Conservation (phyloP, 257 asterid genomes). For the Phtheirospermum japonicum region DNA sequence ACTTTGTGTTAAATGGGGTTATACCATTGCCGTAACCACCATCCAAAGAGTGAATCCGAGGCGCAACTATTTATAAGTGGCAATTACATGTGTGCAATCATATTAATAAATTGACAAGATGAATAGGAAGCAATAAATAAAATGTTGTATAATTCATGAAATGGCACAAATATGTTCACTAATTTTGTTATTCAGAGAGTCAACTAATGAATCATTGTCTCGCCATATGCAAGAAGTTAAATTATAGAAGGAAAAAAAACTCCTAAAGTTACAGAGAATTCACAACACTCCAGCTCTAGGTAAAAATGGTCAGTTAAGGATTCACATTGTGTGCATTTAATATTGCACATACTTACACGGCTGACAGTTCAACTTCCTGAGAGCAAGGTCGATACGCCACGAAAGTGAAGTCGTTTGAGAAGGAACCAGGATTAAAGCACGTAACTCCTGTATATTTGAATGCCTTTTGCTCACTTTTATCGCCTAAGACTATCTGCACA, state of each 20-base stretch:
- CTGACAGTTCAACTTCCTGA: slow-evolving; percentile 82
- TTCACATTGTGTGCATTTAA: slow-evolving; percentile 13
- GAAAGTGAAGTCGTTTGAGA: slow-evolving; percentile 78
- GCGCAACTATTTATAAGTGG: neutral
- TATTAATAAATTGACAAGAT: neutral
- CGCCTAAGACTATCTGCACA: slow-evolving; percentile 84
- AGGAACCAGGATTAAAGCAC: slow-evolving; percentile 96
- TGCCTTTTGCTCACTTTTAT: slow-evolving; percentile 87
- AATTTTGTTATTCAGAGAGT: too few relatives aligned
- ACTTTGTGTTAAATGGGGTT: too few relatives aligned
- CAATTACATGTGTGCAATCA: neutral
- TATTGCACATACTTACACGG: slow-evolving; percentile 40
- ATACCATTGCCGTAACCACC: neutral
- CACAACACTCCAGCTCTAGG: too few relatives aligned
- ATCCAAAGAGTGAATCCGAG: neutral
- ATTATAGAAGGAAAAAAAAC: too few relatives aligned
- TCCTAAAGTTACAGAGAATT: too few relatives aligned
- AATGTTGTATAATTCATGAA: neutral
- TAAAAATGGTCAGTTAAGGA: neutral
- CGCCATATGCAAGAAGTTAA: too few relatives aligned
- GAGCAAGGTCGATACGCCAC: slow-evolving; percentile 83
- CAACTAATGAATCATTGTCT: too few relatives aligned
- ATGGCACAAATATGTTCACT: too few relatives aligned
- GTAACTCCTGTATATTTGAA: slow-evolving; percentile 74
- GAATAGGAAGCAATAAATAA: neutral